These are phyloP conservation scores for Phytophthora chlamydospora DNA, from an alignment of 352 stramenopile genomes.

Conservation along the genomic window DNA sequence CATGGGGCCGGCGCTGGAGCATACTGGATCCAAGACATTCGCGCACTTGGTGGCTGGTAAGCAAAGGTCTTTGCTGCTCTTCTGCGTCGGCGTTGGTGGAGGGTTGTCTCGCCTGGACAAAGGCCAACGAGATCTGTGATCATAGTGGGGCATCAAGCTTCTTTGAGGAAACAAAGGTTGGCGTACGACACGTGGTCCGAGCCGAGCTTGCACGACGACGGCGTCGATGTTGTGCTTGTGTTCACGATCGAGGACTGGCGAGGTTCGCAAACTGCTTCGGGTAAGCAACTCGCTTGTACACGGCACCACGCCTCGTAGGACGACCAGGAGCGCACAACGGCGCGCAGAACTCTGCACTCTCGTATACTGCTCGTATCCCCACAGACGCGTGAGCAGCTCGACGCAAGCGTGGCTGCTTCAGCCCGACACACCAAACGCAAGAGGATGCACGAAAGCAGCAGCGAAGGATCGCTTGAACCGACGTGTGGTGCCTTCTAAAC, in stretches of 20 bases:
- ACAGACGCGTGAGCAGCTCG: constrained; percentile 26
- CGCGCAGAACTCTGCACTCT: constrained; percentile 49
- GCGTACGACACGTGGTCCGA: constrained; percentile 54
- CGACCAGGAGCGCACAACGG: constrained; percentile 43
- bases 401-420: constrained; percentile 11
- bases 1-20: constrained; percentile 51
- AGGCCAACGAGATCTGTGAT: constrained; percentile 35
- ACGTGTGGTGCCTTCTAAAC: neutral
- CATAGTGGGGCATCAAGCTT: constrained; percentile 39
- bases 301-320: constrained; percentile 41
- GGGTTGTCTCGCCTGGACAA: constrained; percentile 43
- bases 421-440: neutral
- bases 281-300: constrained; percentile 53
- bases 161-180: constrained; percentile 61
- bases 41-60: constrained; percentile 42
- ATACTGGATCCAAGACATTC: constrained; percentile 54
- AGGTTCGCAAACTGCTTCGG: constrained; percentile 50
- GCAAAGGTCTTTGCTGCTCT: neutral
- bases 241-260: constrained; percentile 8
- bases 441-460: constrained; percentile 16
- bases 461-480: constrained; percentile 5
- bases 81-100: neutral
- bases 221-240: neutral
- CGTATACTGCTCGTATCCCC: constrained; percentile 49
- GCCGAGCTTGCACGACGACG: constrained; percentile 30